Conservation (phyloP, 306 rosid species). For the Dryas octopetala region DNA sequence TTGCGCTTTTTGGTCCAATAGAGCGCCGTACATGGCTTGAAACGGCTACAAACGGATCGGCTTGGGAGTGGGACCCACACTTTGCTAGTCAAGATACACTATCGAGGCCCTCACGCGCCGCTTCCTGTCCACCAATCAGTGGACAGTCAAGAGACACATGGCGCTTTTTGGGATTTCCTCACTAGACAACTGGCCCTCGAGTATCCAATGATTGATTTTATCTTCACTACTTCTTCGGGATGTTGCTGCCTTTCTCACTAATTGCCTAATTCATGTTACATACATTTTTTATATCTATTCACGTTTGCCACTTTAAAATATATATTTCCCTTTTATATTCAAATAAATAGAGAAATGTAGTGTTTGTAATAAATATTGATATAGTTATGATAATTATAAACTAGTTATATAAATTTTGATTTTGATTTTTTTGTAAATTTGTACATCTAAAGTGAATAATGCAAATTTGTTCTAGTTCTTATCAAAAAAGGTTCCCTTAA, state of each 20-base stretch:
- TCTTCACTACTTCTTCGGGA: background rate
- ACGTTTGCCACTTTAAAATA: too few species aligned
- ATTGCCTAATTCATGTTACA: too few species aligned
- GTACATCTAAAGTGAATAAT: too few species aligned
- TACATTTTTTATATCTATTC: too few species aligned
- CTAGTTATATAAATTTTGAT: too few species aligned
- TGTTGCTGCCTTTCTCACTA: background rate
- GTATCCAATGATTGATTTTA: slow-evolving; percentile 42
- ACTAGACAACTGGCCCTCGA: background rate
- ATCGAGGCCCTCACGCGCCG: slow-evolving; percentile 83
- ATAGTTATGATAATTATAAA: too few species aligned
- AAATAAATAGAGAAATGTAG: too few species aligned
- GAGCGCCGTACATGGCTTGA: slow-evolving; percentile 23
- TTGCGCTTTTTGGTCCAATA: background rate
- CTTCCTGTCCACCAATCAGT: slow-evolving; percentile 41
- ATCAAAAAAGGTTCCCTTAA: too few species aligned
- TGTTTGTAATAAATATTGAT: too few species aligned
- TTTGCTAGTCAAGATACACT: slow-evolving; percentile 29
- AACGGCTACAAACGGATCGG: slow-evolving; percentile 18
- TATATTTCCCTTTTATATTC: too few species aligned
- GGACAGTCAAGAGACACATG: slow-evolving; percentile 29
- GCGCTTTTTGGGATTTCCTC: slow-evolving; percentile 17
- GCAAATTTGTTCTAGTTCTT: too few species aligned
- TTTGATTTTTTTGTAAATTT: too few species aligned
- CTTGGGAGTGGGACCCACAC: slow-evolving; percentile 13